phyloP scores from a whole-genome alignment of 2,329 filamentous ascomycete genomes.

The Paecilomyces dactylethromorphus region DNA sequence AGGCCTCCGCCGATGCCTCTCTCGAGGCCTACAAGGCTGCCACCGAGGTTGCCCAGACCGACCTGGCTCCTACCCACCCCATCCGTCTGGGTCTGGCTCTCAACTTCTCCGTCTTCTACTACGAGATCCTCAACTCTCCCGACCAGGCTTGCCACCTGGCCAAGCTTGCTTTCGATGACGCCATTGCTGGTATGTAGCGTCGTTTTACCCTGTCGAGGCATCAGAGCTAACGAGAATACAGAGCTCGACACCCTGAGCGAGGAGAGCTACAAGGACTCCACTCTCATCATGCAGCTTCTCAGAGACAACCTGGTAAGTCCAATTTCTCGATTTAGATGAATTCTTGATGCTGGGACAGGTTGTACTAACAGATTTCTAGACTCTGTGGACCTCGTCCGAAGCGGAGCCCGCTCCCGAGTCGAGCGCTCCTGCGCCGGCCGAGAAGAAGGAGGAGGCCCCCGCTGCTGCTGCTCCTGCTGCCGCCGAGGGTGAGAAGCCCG shows the following conservation, averaged over 20 bases:
- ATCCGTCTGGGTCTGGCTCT: constrained; percentile 87
- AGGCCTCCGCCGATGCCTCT: constrained; percentile 86
- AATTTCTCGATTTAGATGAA: not conserved
- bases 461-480: no score
- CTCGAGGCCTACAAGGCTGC: constrained; percentile 96
- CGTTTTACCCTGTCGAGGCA: not conserved
- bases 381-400: constrained; percentile 98
- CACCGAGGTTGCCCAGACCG: constrained; percentile 82
- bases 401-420: constrained; percentile 67
- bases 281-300: constrained; percentile 97
- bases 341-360: not conserved
- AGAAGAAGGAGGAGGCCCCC: constrained; percentile 38
- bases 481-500: constrained; percentile 37
- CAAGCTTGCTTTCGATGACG: constrained; percentile 94
- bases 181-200: constrained; percentile 66
- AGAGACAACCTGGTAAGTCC: constrained; percentile 82
- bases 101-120: constrained; percentile 99
- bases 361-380: constrained; percentile 50
- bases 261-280: constrained; percentile 99
- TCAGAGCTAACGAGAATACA: constrained; percentile 32
- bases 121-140: constrained; percentile 97
- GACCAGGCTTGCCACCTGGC: constrained; percentile 97
- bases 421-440: constrained; percentile 29
- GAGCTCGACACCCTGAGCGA: constrained; percentile 95
- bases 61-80: constrained; percentile 85